Base-by-base conservation (phyloP, 202 grass and related monocot genomes). In the Zoysia matrella region DNA sequence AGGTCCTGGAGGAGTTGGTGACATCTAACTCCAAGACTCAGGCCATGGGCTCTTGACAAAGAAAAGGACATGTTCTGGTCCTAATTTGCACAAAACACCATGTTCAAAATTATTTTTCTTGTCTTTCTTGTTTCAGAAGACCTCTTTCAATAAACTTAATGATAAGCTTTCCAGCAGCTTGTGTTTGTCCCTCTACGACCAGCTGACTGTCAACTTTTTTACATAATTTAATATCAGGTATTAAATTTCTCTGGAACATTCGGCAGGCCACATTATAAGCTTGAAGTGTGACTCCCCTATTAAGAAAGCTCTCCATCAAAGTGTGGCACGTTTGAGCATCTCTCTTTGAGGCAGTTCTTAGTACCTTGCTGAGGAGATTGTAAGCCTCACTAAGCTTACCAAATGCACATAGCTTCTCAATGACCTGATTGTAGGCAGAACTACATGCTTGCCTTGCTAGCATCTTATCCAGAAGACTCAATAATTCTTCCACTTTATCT, bases 121-220 rank as follows among this genome's bases (percentile, higher is more conserved):
- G 71, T 48, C 69, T 67, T 48, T 81, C 54, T 82, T 81, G 84
- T 78, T 81, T 87, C 44, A 80, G 42, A 45, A 93, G 62, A 77
- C 95, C 95, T 89, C 92, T 93, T 93, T 98, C 95, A 56, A 89
- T 65, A 71, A 94, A 93, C 84, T 92, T 94, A 78, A 73, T 77
- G 5, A 87, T 83, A 80, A 98, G 92, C 47, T 85, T 88, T 76
- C 86, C 77, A 72, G 86, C 84, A 61, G 84, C 79, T 77, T 75
- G 69, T 74, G 15, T 46, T 47, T 84, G 83, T 73, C 90, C 89
- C 39, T 79, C 69, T 65, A 56, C 63, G 46, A 79, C 40, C 73
- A 97, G 78, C 46, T 79, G 88, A 47, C 73, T 71, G 15, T 88
- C 84, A 57, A 94, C 88, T 55, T 87, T 94, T 65, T 74, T 69